A percentile compares a stretch with the other conserved stretches of the same genome.
These are phyloP conservation scores for Cladosporium austrohemisphaericum DNA, from an alignment of 2,329 filamentous ascomycete species.

Conservation along the genomic window DNA sequence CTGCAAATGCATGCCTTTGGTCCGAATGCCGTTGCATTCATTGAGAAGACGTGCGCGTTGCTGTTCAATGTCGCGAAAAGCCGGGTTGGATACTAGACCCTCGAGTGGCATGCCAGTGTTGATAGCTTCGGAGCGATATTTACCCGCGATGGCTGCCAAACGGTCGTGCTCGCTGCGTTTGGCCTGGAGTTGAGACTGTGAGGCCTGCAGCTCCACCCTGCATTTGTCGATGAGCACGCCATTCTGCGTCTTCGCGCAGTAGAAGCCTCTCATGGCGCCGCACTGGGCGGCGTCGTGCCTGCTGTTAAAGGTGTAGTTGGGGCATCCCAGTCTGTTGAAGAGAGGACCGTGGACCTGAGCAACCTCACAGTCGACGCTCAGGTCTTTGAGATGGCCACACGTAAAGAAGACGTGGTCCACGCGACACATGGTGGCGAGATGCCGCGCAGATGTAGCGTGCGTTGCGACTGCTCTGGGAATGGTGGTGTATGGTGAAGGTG, in stretches of 20 bases:
- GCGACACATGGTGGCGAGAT: slow-evolving; percentile 28
- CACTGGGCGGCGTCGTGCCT: slow-evolving; percentile 1
- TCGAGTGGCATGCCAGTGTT: background rate
- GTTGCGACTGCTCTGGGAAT: background rate
- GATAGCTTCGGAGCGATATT: background rate
- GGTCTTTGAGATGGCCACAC: slow-evolving; percentile 25
- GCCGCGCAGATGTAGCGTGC: background rate
- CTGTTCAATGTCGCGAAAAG: background rate
- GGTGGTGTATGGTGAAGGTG: background rate
- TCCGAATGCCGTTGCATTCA: background rate
- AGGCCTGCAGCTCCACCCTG: background rate
- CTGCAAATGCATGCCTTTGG: background rate
- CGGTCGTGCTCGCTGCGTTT: background rate
- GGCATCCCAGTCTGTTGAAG: slow-evolving; percentile 16
- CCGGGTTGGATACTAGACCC: background rate
- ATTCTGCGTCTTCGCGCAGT: slow-evolving; percentile 17
- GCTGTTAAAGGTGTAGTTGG: slow-evolving; percentile 11
- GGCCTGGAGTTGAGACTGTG: background rate
- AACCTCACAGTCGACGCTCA: slow-evolving; percentile 15
- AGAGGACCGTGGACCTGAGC: slow-evolving; percentile 7
- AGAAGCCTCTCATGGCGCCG: slow-evolving; percentile 16
- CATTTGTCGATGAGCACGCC: slow-evolving; percentile 16
- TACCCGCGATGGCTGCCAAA: background rate
- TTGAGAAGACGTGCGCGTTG: background rate
- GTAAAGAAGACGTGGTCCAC: slow-evolving; percentile 21